These are phyloP conservation scores for Gastrolobium villosum DNA, from an alignment of 306 rosid species.

Conservation along the genomic window DNA sequence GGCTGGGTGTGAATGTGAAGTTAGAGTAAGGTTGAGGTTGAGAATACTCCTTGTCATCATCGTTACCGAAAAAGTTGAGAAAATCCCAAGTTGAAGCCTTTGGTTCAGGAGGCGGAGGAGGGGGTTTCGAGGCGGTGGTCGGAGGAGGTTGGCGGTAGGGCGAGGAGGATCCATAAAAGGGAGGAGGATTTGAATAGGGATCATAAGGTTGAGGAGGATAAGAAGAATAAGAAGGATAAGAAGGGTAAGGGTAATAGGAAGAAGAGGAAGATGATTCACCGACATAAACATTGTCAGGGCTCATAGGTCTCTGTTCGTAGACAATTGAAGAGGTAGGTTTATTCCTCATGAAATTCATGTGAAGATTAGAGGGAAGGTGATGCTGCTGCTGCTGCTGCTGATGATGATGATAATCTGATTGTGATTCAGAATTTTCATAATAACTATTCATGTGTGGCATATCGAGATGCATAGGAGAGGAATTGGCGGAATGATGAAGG, in stretches of 20 bases:
- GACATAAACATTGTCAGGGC: slow-evolving; percentile 57
- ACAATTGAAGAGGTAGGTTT: slow-evolving; percentile 72
- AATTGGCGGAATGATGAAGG: slow-evolving; percentile 61
- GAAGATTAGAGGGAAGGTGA: slow-evolving; percentile 5
- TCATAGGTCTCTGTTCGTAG: slow-evolving; percentile 67
- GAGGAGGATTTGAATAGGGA: slow-evolving; percentile 43
- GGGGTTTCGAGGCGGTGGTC: slow-evolving; percentile 60
- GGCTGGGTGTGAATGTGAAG: slow-evolving; percentile 78
- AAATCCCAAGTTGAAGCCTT: slow-evolving; percentile 79
- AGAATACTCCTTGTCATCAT: slow-evolving; percentile 56
- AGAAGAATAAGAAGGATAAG: not conserved
- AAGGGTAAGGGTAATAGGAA: slow-evolving; percentile 27
- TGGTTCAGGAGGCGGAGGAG: slow-evolving; percentile 95
- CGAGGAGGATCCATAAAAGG: slow-evolving; percentile 51
- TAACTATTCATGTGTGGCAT: not conserved
- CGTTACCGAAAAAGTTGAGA: slow-evolving; percentile 67
- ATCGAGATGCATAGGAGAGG: slow-evolving; percentile 69
- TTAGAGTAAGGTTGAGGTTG: slow-evolving; percentile 38
- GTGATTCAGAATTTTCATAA: slow-evolving; percentile 5
- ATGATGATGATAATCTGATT: not conserved
- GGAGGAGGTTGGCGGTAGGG: slow-evolving; percentile 40
- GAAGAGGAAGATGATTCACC: slow-evolving; percentile 79
- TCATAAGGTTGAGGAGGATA: slow-evolving; percentile 19
- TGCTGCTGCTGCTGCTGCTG: not conserved
- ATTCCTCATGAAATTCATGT: slow-evolving; percentile 77